A percentile compares a stretch with the other conserved stretches of the same genome.
Evolutionary conservation across 306 rosid species (phyloP).

Genomic region (barrel medic (Medicago truncatula)): DNA sequence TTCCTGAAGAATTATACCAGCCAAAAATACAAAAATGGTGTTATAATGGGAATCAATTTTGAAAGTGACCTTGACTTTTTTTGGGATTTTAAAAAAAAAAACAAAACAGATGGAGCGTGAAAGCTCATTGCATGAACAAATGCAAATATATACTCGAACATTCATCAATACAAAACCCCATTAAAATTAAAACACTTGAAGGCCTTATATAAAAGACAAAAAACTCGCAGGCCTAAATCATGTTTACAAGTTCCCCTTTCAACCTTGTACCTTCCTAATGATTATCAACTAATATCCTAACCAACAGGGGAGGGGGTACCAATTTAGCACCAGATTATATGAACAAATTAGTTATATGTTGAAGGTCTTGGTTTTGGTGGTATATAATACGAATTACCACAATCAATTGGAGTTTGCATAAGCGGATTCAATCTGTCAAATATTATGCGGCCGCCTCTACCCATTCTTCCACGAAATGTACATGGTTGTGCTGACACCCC

Average conservation of each 20-base stretch:
- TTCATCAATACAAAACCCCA: constrained; percentile 44
- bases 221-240: constrained; percentile 40
- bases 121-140: constrained; percentile 21
- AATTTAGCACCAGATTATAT: constrained; percentile 39
- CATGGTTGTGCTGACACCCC: constrained; percentile 62
- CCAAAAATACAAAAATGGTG: not conserved
- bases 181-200: constrained; percentile 19
- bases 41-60: not conserved
- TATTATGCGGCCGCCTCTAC: constrained; percentile 94
- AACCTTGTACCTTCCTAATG: constrained; percentile 49
- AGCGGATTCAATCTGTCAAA: constrained; percentile 92
- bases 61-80: constrained; percentile 21
- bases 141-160: constrained; percentile 33
- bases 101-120: not conserved
- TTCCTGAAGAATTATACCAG: not conserved
- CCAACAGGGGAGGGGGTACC: constrained; percentile 38
- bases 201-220: constrained; percentile 34
- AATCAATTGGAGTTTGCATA: constrained; percentile 84
- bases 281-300: constrained; percentile 46
- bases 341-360: constrained; percentile 63
- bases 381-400: constrained; percentile 73
- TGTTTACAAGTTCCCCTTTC: constrained; percentile 47
- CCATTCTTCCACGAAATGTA: constrained; percentile 82
- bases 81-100: not conserved
- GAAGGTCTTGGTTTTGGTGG: constrained; percentile 79